Evolutionary conservation across 352 stramenopile species (phyloP).

Genomic region (Pythium pyrilobum): DNA sequence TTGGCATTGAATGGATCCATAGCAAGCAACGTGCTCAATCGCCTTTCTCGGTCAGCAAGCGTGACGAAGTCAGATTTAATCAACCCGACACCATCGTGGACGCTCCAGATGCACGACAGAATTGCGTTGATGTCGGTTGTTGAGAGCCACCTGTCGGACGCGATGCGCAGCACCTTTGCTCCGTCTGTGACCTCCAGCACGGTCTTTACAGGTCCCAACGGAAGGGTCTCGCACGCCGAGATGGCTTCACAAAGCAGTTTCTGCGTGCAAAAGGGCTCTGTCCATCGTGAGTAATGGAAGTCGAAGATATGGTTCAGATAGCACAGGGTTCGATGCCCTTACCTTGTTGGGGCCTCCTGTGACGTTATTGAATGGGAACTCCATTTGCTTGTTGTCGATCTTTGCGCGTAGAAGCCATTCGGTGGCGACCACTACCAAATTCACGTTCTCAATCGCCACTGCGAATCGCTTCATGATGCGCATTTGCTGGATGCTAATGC

Average conservation of each 20-base stretch:
- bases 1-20: too few species aligned
- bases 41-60: background rate
- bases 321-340: too few species aligned
- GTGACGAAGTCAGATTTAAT: background rate
- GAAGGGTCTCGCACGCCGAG: background rate
- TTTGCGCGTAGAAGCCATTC: background rate
- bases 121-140: background rate
- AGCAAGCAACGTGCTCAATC: background rate
- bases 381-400: too few species aligned
- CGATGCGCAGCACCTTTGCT: background rate
- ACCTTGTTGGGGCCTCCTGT: too few species aligned
- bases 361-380: too few species aligned
- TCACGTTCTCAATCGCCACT: background rate
- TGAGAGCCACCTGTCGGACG: background rate
- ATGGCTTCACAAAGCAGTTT: too few species aligned
- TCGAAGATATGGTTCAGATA: too few species aligned
- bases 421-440: background rate
- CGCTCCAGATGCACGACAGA: background rate
- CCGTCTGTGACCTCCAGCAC: background rate
- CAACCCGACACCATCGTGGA: background rate
- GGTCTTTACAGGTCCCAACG: background rate
- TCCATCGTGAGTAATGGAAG: too few species aligned
- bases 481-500: background rate
- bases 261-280: too few species aligned
- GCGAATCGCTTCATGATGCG: background rate